Evolutionary conservation across 805 yeast genomes (phyloP), one percentile per base, ranked within the genome.

Genomic region (Jamesozyma piceae): DNA sequence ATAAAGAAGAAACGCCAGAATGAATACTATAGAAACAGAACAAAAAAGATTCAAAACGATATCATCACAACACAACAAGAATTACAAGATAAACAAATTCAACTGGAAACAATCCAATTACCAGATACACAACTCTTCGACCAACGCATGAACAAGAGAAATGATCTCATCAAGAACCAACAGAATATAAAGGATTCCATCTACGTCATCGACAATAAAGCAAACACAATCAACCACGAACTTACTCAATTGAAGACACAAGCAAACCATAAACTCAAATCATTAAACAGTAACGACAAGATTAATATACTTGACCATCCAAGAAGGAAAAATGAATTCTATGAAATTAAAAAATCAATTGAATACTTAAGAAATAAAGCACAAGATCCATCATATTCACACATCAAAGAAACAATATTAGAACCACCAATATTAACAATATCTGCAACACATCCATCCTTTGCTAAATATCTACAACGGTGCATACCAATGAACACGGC

Each of bases 351-450:
- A 38, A 49, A 55, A 30, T 63, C 72, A 40, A 63, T 57, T 32
- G 43, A 41, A 17, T 64, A 37, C 49, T 54, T 60, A 20, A 56
- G 73, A 34, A 47, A 58, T 35, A 65, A 61, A 8, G 10, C 35
- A 13, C 20, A 17, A 6, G 22, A 32, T 15, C 28, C 28, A 24
- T 8, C 10, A 8, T 11, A 24, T 24, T 24, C 28, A 24, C 28
- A 24, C 28, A 66, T 78, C 39, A 54, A 61, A 37, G 62, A 63
- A 1, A 58, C 62, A 11, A 75, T 83, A 42, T 75, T 68, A 44
- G 94, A 83, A 53, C 94, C 95, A 1, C 89, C 97, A 0, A 61
- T 80, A 8, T 65, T 87, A 22, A 69, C 82, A 0, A 69, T 90
- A 19, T 68, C 74, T 4, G 74, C 80, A 0, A 68, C 66, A 1